Percentiles rank a stretch among this genome's conserved stretches.
These are phyloP conservation scores for Groenewaldozyma sp. DNA, from an alignment of 1,139 yeast genomes.

Conservation along the genomic window DNA sequence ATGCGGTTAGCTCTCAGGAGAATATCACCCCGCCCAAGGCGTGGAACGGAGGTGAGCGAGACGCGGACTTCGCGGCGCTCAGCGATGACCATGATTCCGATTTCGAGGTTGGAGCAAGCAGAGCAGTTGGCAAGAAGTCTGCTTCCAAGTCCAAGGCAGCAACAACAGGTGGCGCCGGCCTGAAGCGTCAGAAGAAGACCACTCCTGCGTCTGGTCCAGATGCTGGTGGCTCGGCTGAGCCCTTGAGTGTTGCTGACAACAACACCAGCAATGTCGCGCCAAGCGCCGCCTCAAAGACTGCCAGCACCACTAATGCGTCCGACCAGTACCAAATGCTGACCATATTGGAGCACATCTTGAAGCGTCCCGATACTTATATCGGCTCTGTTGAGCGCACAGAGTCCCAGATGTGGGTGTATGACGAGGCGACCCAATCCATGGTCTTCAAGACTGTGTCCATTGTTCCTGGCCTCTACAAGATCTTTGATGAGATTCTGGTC, in stretches of 20 bases:
- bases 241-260: slow-evolving; percentile 7
- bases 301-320: slow-evolving; percentile 39
- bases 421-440: slow-evolving; percentile 65
- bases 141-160: slow-evolving; percentile 9
- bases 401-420: slow-evolving; percentile 79
- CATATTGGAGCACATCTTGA: slow-evolving; percentile 90
- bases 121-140: slow-evolving; percentile 7
- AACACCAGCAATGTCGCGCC: not conserved
- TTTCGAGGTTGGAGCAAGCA: slow-evolving; percentile 10
- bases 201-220: too few species aligned
- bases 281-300: slow-evolving; percentile 5
- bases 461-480: slow-evolving; percentile 94
- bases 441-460: slow-evolving; percentile 51
- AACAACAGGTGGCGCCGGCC: slow-evolving; percentile 9
- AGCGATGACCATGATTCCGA: slow-evolving; percentile 12
- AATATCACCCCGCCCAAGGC: slow-evolving; percentile 6
- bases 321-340: slow-evolving; percentile 88
- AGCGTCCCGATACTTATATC: slow-evolving; percentile 96
- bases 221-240: slow-evolving; percentile 4
- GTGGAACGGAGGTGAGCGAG: slow-evolving; percentile 2
- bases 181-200: slow-evolving; percentile 2
- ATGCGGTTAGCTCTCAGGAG: slow-evolving; percentile 4
- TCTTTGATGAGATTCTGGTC: slow-evolving; percentile 93
- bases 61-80: slow-evolving; percentile 17
- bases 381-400: slow-evolving; percentile 86